Evolutionary conservation across 2,329 filamentous ascomycete genomes (phyloP).

Genomic region (Paracorniculantispora psalliotae): DNA sequence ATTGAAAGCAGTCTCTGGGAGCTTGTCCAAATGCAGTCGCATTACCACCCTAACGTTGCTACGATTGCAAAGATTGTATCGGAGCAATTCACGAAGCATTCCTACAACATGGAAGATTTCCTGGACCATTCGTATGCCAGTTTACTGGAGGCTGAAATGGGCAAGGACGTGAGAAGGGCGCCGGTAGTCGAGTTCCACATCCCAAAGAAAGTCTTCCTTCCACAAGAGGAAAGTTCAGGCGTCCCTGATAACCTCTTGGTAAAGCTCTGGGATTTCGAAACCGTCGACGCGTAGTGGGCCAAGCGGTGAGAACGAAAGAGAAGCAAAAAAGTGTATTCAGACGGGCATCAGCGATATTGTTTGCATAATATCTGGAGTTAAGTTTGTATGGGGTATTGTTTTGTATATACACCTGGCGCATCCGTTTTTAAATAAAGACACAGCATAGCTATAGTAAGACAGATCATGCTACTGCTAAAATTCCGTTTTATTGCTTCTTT

Average conservation of each 20-base stretch:
- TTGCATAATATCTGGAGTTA: conserved; percentile 10
- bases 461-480: neutral
- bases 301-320: neutral
- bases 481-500: neutral
- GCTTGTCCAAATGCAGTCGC: conserved; percentile 80
- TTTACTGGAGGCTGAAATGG: conserved; percentile 77
- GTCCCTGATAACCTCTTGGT: conserved; percentile 52
- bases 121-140: conserved; percentile 87
- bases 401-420: conserved; percentile 9
- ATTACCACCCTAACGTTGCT: conserved; percentile 96
- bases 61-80: conserved; percentile 90
- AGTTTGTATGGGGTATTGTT: conserved; percentile 1
- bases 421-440: neutral
- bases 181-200: conserved; percentile 94
- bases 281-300: neutral
- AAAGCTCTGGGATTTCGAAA: conserved; percentile 56
- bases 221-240: conserved; percentile 43
- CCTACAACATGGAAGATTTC: conserved; percentile 96
- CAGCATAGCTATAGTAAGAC: neutral
- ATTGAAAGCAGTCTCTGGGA: conserved; percentile 96
- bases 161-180: conserved; percentile 76
- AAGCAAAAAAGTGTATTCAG: neutral
- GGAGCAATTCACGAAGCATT: conserved; percentile 94
- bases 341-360: conserved; percentile 2
- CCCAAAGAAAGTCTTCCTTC: conserved; percentile 72